Conservation (phyloP, 345 rosid genomes). For the Punica granatum region DNA sequence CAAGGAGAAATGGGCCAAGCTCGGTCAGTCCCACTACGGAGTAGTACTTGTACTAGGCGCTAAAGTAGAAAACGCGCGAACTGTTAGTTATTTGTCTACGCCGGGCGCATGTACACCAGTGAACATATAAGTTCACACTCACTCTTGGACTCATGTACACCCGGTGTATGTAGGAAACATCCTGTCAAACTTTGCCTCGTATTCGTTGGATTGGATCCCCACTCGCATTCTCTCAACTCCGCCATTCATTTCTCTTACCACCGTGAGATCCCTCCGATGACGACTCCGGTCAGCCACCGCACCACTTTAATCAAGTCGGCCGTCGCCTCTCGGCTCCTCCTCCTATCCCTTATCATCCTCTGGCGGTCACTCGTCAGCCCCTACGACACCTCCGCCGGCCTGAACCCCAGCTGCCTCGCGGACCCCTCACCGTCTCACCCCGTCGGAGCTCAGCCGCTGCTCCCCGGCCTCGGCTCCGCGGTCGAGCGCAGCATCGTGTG, state of each 20-base stretch:
- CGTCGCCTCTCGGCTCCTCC: conserved; percentile 45
- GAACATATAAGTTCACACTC: no score
- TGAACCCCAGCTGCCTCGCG: conserved; percentile 50
- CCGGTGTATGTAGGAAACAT: no score
- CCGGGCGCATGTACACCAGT: no score
- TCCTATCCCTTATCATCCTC: conserved; percentile 38
- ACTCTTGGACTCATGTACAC: no score
- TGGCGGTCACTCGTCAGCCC: conserved; percentile 64
- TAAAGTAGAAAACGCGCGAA: no score
- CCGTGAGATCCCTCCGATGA: conserved; percentile 2
- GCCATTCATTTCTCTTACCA: neutral
- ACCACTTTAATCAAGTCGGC: conserved; percentile 46
- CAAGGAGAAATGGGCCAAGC: no score
- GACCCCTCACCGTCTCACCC: conserved; percentile 9
- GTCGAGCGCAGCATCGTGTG: conserved; percentile 63
- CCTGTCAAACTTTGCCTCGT: no score
- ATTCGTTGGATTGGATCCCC: neutral
- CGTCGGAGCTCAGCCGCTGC: conserved; percentile 10
- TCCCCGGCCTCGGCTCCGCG: conserved; percentile 30
- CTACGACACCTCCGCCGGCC: conserved; percentile 78
- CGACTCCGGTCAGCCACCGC: conserved; percentile 19
- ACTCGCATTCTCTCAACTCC: neutral
- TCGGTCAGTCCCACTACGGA: conserved; percentile 49
- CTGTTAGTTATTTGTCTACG: no score
- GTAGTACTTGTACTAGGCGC: no score